Conservation (phyloP, 2,329 filamentous ascomycete genomes). For the Magnaporthiopsis rhizophila region DNA sequence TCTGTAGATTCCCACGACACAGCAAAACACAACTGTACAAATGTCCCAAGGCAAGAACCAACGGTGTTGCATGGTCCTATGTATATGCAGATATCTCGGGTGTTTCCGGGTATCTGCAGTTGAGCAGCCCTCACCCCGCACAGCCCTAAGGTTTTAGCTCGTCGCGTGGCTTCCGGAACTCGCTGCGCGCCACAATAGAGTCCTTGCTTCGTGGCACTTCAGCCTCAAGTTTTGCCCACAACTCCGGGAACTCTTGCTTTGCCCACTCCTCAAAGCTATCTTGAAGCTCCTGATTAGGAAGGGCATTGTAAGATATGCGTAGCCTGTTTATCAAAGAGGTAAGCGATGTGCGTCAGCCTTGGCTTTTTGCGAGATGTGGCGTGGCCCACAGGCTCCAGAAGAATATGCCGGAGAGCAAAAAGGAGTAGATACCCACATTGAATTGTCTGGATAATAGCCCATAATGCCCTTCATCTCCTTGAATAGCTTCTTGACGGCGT, state of each 20-base stretch:
- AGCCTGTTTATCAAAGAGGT: slow-evolving; percentile 42
- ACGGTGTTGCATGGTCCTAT: neutral
- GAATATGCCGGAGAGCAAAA: neutral
- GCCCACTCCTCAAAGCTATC: slow-evolving; percentile 68
- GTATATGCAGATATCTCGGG: neutral
- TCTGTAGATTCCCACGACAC: neutral
- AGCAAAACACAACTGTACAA: neutral
- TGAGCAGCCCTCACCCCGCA: slow-evolving; percentile 11
- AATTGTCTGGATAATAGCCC: slow-evolving; percentile 57
- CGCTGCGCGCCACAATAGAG: slow-evolving; percentile 30
- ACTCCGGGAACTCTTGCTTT: slow-evolving; percentile 53
- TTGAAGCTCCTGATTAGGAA: slow-evolving; percentile 58
- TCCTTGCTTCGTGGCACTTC: slow-evolving; percentile 17
- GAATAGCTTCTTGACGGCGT: slow-evolving; percentile 59
- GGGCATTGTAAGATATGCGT: slow-evolving; percentile 67
- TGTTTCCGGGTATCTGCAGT: neutral
- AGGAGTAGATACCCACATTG: slow-evolving; percentile 53
- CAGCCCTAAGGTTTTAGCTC: slow-evolving; percentile 32
- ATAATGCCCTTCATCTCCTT: slow-evolving; percentile 58
- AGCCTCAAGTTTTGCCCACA: slow-evolving; percentile 60
- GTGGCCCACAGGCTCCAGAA: neutral
- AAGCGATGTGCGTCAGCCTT: neutral
- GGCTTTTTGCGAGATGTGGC: neutral
- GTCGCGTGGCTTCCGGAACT: slow-evolving; percentile 41
- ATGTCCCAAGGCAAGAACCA: neutral